A percentile compares a stretch with the other conserved stretches of the same genome.
Evolutionary conservation across 352 stramenopile species (phyloP).

Genomic region (Plasmopara halstedii): DNA sequence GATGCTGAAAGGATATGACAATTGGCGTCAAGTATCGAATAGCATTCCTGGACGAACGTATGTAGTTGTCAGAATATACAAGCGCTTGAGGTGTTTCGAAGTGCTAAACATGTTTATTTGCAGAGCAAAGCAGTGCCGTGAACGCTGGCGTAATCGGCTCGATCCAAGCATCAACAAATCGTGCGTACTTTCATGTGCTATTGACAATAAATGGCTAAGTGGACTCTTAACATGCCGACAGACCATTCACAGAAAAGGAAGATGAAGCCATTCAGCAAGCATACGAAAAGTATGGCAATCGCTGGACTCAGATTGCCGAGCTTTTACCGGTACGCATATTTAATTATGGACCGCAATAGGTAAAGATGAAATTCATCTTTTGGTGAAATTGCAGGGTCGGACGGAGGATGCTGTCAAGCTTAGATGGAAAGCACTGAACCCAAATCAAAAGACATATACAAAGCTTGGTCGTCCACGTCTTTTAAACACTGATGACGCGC

Average conservation of each 20-base stretch:
- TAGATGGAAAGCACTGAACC: constrained; percentile 76
- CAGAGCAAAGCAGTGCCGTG: constrained; percentile 92
- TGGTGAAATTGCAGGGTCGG: constrained; percentile 31
- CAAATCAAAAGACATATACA: constrained; percentile 67
- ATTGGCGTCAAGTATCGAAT: constrained; percentile 62
- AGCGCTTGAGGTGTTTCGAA: not conserved
- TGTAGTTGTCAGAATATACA: constrained; percentile 6
- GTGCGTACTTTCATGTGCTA: constrained; percentile 19
- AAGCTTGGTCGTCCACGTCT: constrained; percentile 66
- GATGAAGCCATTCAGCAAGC: constrained; percentile 69
- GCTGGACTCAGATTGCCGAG: constrained; percentile 84
- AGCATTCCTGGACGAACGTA: constrained; percentile 66
- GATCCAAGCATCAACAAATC: constrained; percentile 90
- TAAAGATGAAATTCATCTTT: not conserved
- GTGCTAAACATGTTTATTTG: not conserved
- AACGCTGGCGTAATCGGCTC: constrained; percentile 95
- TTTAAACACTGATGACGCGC: constrained; percentile 38
- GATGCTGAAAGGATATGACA: constrained; percentile 75
- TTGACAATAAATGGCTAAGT: not conserved
- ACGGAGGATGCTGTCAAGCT: constrained; percentile 79
- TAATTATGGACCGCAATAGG: not conserved
- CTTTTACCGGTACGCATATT: constrained; percentile 42
- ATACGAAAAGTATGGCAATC: constrained; percentile 79
- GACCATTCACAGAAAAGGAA: constrained; percentile 56
- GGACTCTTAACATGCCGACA: constrained; percentile 10